Base-by-base conservation (phyloP, 495 filamentous ascomycete species). In the Neohortaea acidophila region DNA sequence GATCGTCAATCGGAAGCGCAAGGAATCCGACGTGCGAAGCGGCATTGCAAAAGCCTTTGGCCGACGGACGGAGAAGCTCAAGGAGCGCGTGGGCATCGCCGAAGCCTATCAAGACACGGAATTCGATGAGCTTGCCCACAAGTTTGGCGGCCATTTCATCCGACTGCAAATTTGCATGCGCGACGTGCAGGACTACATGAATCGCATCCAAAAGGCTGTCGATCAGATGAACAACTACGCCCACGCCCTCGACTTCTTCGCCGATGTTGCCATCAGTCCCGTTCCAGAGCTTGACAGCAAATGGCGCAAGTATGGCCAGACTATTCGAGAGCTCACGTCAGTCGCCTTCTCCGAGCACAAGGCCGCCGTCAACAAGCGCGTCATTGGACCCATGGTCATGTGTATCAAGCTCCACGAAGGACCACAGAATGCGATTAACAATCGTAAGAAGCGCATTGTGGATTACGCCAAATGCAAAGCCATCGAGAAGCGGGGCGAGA, bases 21-120 rank as follows among this genome's bases (percentile, higher is more conserved):
- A 91, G 51, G 83, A 93, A 44, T 85, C 83, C 0, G 84, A 94
- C 61, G 79, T 87, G 37, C 72, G 81, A 32, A 41, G 77, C 24
- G 81, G 82, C 14, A 60, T 96, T 15, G 77, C 81, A 2, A 87
- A 92, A 48, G 83, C 79, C 2, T 85, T 97, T 60, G 79, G 79
- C 36, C 77, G 83, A 41, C 75, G 81, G 23, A 81, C 81, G 17
- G 85, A 87, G 56, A 87, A 85, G 51, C 43, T 77, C 47, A 62
- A 73, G 52, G 66, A 79, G 60, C 70, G 81, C 57, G 67, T 79
- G 49, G 75, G 74, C 4, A 51, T 77, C 14, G 69, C 72, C 0
- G 72, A 76, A 43, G 58, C 68, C 43, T 68, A 79, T 20, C 81
- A 92, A 33, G 89, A 97, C 54, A 69, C 73, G 20, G 73, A 72